Evolutionary conservation across 176 grass and related monocot species (phyloP).

Genomic region (Oryza meyeriana): DNA sequence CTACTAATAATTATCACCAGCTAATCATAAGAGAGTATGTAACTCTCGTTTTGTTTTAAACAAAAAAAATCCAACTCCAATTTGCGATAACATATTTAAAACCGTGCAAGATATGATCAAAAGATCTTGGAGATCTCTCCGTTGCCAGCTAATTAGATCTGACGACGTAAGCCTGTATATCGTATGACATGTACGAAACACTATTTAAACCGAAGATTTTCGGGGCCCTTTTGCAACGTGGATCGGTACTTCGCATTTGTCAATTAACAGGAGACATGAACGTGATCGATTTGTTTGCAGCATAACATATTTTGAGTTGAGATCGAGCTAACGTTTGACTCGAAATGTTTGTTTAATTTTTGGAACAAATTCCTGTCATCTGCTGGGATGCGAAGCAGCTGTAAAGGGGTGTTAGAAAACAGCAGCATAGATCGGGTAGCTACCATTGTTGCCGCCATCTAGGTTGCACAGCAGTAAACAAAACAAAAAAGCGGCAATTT

Average conservation of each 20-base stretch:
- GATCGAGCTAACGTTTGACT: neutral
- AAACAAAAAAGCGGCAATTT: neutral
- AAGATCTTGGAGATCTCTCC: conserved; percentile 1
- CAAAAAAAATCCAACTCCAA: neutral
- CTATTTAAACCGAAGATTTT: neutral
- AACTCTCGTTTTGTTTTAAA: neutral
- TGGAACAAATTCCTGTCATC: neutral
- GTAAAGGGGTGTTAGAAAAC: neutral
- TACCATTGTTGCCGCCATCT: neutral
- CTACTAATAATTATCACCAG: neutral
- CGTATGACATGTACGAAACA: neutral
- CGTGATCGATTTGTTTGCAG: neutral
- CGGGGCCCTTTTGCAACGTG: neutral
- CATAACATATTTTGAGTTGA: neutral
- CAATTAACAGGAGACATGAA: conserved; percentile 25
- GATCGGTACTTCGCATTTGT: neutral
- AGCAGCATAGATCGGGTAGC: no score
- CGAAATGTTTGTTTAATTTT: neutral
- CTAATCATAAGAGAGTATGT: neutral
- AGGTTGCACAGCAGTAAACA: neutral
- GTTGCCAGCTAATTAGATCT: conserved; percentile 11
- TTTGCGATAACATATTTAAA: conserved; percentile 18
- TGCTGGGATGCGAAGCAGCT: neutral
- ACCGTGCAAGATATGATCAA: neutral
- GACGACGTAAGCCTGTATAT: conserved; percentile 10